A percentile compares a stretch with the other conserved stretches of the same genome.
Evolutionary conservation across 2,329 filamentous ascomycete species (phyloP).

Genomic region (Aspergillus tubingensis): DNA sequence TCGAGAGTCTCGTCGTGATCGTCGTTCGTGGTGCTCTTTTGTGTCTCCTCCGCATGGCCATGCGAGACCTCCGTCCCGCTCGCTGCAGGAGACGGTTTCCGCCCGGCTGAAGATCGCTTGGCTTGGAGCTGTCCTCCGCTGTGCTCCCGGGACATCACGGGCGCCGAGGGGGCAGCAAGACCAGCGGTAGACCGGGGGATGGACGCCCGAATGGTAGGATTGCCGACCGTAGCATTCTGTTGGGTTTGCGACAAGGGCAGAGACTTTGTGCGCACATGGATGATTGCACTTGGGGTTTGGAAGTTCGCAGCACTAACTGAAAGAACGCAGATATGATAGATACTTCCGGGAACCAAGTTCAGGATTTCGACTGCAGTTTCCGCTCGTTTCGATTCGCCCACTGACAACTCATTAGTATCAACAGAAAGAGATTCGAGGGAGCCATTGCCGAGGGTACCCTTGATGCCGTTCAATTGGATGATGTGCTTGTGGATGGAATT

Average conservation of each 20-base stretch:
- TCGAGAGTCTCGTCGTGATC: slow-evolving; percentile 69
- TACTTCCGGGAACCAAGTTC: slow-evolving; percentile 79
- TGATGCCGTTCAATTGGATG: slow-evolving; percentile 90
- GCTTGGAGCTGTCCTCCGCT: slow-evolving; percentile 56
- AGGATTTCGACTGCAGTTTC: slow-evolving; percentile 91
- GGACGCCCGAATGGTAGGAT: slow-evolving; percentile 54
- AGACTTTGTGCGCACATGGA: slow-evolving; percentile 75
- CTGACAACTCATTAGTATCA: slow-evolving; percentile 46
- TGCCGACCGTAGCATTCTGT: slow-evolving; percentile 35
- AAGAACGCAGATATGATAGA: slow-evolving; percentile 91
- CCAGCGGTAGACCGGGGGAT: slow-evolving; percentile 56
- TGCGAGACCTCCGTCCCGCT: slow-evolving; percentile 44
- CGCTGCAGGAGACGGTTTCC: slow-evolving; percentile 74
- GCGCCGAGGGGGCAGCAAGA: slow-evolving; percentile 61
- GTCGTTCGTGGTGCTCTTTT: slow-evolving; percentile 42
- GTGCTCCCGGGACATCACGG: slow-evolving; percentile 66
- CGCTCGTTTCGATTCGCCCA: slow-evolving; percentile 78
- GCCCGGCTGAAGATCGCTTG: slow-evolving; percentile 69
- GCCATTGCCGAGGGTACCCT: slow-evolving; percentile 58
- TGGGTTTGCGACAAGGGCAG: slow-evolving; percentile 43
- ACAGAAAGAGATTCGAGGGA: slow-evolving; percentile 2
- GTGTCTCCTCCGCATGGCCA: slow-evolving; percentile 42
- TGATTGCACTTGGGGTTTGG: slow-evolving; percentile 80
- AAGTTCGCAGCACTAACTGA: slow-evolving; percentile 91
- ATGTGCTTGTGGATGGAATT: slow-evolving; percentile 79